Conservation (phyloP, 2,329 filamentous ascomycete species). For the Cladosporium velox region DNA sequence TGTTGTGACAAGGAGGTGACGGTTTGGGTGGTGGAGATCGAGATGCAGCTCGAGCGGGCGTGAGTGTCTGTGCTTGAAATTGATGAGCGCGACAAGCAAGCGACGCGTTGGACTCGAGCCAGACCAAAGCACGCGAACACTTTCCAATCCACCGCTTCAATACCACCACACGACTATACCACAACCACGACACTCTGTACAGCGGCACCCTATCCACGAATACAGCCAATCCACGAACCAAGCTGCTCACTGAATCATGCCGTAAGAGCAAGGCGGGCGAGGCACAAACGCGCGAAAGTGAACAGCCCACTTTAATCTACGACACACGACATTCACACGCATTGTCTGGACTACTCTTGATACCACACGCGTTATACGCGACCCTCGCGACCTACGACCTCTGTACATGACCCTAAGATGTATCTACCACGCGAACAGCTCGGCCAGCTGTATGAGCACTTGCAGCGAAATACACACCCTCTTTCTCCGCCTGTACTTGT, state of each 20-base stretch:
- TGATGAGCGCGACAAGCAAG: not conserved
- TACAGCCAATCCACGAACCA: not conserved
- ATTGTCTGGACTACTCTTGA: conserved; percentile 2
- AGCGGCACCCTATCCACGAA: not conserved
- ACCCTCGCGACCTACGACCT: not conserved
- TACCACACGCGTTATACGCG: conserved; percentile 1
- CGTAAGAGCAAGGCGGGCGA: conserved; percentile 7
- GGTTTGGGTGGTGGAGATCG: not conserved
- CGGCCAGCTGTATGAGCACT: conserved; percentile 86
- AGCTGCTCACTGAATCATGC: not conserved
- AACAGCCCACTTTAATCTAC: conserved; percentile 10
- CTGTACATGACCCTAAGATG: conserved; percentile 57
- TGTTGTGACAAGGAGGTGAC: not conserved
- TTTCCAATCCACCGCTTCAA: not conserved
- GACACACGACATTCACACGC: conserved; percentile 2
- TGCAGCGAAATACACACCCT: conserved; percentile 84
- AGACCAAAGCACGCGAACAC: not conserved
- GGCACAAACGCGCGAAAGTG: conserved; percentile 5
- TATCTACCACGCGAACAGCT: conserved; percentile 90
- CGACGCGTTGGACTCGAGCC: not conserved
- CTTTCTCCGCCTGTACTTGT: conserved; percentile 87
- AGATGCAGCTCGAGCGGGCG: not conserved
- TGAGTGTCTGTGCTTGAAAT: not conserved
- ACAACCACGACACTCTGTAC: not conserved
- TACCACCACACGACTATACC: not conserved